Evolutionary conservation across 2,329 filamentous ascomycete species (phyloP), one percentile per base, ranked within the genome.

Genomic region (Paecilomyces fulvus): DNA sequence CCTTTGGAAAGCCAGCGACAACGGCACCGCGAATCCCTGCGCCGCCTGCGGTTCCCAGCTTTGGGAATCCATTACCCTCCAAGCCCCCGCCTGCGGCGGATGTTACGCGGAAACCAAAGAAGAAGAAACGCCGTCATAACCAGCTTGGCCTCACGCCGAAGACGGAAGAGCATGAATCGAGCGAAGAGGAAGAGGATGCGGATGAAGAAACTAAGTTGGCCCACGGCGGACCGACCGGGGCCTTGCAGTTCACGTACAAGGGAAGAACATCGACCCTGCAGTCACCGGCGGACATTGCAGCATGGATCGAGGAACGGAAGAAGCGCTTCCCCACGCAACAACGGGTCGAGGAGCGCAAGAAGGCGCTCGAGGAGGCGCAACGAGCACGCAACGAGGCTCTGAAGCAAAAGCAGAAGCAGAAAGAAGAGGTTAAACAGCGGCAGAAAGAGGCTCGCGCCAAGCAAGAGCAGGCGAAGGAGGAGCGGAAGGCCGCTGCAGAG

Each of bases 271-370:
- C 80, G 3, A 79, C 75, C 0, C 68, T 87, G 23, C 76, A 78
- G 55, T 79, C 78, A 6, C 69, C 79, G 14, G 82, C 83, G 57
- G 91, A 96, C 66, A 80, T 96, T 55, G 81, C 84, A 23, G 83
- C 84, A 6, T 97, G 90, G 84, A 83, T 95, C 60, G 84, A 84
- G 52, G 90, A 96, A 70, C 84, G 92, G 58, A 87, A 81, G 67
- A 87, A 84, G 61, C 86, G 87, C 53, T 97, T 83, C 69, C 92
- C 92, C 1, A 96, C 92, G 2, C 83, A 84, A 69, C 83, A 83
- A 58, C 85, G 89, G 55, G 79, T 71, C 28, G 70, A 83, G 61
- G 82, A 84, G 66, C 85, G 80, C 68, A 82, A 83, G 66, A 83
- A 82, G 67, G 83, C 81, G 63, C 79, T 80, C 67, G 83, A 86